These are phyloP conservation scores for Microdochium paspali DNA, from an alignment of 2,329 filamentous ascomycete species.

Conservation along the genomic window DNA sequence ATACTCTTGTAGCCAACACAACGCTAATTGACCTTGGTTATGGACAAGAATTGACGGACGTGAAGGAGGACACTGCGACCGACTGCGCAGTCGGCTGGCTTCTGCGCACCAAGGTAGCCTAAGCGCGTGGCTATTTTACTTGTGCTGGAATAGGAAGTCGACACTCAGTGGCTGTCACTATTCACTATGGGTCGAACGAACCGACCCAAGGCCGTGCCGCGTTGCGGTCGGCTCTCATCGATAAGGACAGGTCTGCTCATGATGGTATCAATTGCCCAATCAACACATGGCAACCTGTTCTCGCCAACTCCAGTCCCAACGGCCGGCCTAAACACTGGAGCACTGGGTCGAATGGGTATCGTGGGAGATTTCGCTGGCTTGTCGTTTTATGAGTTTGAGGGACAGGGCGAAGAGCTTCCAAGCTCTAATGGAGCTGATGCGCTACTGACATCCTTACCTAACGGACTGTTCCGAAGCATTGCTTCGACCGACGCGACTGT, in stretches of 20 bases:
- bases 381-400: slow-evolving; percentile 78
- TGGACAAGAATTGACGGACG: not conserved
- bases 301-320: slow-evolving; percentile 54
- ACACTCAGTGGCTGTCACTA: not conserved
- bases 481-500: slow-evolving; percentile 77
- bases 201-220: slow-evolving; percentile 14
- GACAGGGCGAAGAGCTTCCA: slow-evolving; percentile 61
- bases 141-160: no score
- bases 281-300: not conserved
- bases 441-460: slow-evolving; percentile 72
- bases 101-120: not conserved
- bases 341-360: slow-evolving; percentile 75
- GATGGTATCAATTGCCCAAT: not conserved
- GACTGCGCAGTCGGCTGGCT: not conserved
- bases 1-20: not conserved
- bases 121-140: no score
- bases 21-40: not conserved
- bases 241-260: not conserved
- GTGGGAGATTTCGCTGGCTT: slow-evolving; percentile 86
- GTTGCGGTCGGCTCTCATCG: slow-evolving; percentile 4
- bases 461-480: slow-evolving; percentile 70
- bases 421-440: slow-evolving; percentile 71
- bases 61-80: not conserved
- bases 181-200: not conserved
- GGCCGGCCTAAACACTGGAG: slow-evolving; percentile 66